phyloP scores from a whole-genome alignment of 805 yeast species.

The Metschnikowia continentalis region DNA sequence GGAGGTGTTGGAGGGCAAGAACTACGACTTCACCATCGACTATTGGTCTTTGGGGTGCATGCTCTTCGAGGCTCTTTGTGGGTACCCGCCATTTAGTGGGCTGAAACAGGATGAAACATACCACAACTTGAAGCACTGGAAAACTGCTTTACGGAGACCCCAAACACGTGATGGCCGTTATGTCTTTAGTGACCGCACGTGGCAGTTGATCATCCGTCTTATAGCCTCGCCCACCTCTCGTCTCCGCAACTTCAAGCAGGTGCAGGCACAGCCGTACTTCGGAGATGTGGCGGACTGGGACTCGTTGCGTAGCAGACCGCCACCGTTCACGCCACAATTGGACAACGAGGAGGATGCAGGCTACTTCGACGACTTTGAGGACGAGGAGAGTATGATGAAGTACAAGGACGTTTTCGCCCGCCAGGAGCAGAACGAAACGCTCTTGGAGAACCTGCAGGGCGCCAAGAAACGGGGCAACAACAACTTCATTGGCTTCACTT shows the following conservation, averaged over 20 bases:
- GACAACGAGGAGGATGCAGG: slow-evolving; percentile 99
- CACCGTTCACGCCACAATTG: slow-evolving; percentile 95
- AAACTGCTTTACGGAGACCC: slow-evolving; percentile 81
- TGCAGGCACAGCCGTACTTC: slow-evolving; percentile 76
- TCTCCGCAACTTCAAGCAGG: slow-evolving; percentile 73
- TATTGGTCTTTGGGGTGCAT: slow-evolving; percentile 99
- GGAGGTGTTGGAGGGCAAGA: slow-evolving; percentile 91
- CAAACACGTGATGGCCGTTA: slow-evolving; percentile 85
- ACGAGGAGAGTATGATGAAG: slow-evolving; percentile 95
- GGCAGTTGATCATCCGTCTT: slow-evolving; percentile 78
- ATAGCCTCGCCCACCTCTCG: slow-evolving; percentile 78
- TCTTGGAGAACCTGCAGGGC: slow-evolving; percentile 51
- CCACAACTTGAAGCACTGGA: slow-evolving; percentile 90
- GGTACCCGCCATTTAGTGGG: slow-evolving; percentile 97
- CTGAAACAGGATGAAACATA: slow-evolving; percentile 92
- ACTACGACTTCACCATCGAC: slow-evolving; percentile 93
- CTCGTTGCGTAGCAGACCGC: slow-evolving; percentile 60
- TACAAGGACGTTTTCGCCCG: slow-evolving; percentile 96
- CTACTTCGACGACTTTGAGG: slow-evolving; percentile 94
- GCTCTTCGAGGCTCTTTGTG: slow-evolving; percentile 91
- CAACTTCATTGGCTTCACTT: slow-evolving; percentile 92
- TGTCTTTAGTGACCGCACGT: slow-evolving; percentile 93
- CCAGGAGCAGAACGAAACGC: slow-evolving; percentile 75
- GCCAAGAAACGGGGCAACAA: slow-evolving; percentile 44
- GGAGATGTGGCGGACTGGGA: slow-evolving; percentile 73